Conservation (phyloP, 108 stramenopile genomes). For the Cyclotella sp. region DNA sequence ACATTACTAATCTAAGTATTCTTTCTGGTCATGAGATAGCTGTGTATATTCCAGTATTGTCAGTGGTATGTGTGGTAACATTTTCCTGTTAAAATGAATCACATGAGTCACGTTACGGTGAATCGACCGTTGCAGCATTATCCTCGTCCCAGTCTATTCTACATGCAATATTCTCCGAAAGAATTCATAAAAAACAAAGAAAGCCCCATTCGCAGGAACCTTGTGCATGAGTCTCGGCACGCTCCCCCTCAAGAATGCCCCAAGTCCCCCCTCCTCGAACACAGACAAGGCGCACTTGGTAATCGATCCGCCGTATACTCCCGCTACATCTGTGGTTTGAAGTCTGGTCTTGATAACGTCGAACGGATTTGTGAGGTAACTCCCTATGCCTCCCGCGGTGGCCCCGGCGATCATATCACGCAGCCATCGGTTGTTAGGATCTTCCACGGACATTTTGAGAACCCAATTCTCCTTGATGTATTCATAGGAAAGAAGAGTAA, state of each 20-base stretch:
- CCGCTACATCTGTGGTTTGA: conserved; percentile 66
- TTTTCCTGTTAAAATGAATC: no score
- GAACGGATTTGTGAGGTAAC: conserved; percentile 90
- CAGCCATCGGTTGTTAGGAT: conserved; percentile 42
- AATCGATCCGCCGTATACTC: conserved; percentile 75
- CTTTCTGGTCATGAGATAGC: no score
- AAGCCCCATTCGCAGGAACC: conserved; percentile 94
- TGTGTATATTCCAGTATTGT: no score
- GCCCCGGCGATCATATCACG: conserved; percentile 90
- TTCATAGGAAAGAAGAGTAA: conserved; percentile 93
- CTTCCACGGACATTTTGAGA: conserved; percentile 27
- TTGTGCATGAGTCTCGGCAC: conserved; percentile 93
- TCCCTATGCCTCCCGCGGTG: conserved; percentile 89
- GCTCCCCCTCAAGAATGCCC: conserved; percentile 89
- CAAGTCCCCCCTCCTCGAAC: conserved; percentile 72
- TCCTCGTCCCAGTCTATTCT: conserved; percentile 8
- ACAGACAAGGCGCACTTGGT: conserved; percentile 56
- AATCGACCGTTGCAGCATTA: background rate
- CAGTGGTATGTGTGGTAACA: no score
- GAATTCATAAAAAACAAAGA: conserved; percentile 95
- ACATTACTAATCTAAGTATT: no score
- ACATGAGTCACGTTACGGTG: no score
- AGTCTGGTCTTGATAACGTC: conserved; percentile 95
- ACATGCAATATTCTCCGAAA: conserved; percentile 82
- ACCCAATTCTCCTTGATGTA: conserved; percentile 74